phyloP scores from a whole-genome alignment of 169 alveolate genomes.

The Perkinsus chesapeaki region DNA sequence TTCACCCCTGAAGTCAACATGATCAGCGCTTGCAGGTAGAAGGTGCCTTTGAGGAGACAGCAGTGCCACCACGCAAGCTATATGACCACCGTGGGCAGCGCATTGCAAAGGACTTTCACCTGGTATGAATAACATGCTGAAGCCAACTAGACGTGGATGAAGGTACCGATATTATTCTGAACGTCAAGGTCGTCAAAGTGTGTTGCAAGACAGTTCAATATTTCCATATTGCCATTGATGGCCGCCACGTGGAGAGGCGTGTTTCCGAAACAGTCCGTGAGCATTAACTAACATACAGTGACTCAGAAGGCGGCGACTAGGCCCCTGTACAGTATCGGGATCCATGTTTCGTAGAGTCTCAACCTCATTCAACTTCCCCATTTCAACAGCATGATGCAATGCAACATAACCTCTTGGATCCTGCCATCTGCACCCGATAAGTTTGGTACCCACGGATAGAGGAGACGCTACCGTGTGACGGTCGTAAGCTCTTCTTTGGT shows the following conservation, averaged over 20 bases:
- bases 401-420: constrained; percentile 4
- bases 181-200: neutral
- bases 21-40: neutral
- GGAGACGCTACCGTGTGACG: constrained; percentile 6
- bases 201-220: neutral
- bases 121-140: neutral
- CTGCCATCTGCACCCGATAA: neutral
- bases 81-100: neutral
- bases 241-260: constrained; percentile 5
- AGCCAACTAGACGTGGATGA: neutral
- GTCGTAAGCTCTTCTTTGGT: neutral
- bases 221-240: neutral
- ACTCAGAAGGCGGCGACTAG: neutral
- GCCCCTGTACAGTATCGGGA: neutral
- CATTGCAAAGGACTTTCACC: neutral
- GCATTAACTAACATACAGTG: neutral
- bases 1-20: neutral
- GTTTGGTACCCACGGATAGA: too few relatives aligned
- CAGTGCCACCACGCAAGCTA: neutral
- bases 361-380: neutral
- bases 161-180: neutral
- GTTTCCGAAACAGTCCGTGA: neutral
- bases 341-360: neutral
- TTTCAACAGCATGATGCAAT: neutral
- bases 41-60: neutral